A percentile compares a stretch with the other conserved stretches of the same genome.
These are phyloP conservation scores for Flaveria linearis DNA, from an alignment of 129 eudicot species.

Conservation along the genomic window DNA sequence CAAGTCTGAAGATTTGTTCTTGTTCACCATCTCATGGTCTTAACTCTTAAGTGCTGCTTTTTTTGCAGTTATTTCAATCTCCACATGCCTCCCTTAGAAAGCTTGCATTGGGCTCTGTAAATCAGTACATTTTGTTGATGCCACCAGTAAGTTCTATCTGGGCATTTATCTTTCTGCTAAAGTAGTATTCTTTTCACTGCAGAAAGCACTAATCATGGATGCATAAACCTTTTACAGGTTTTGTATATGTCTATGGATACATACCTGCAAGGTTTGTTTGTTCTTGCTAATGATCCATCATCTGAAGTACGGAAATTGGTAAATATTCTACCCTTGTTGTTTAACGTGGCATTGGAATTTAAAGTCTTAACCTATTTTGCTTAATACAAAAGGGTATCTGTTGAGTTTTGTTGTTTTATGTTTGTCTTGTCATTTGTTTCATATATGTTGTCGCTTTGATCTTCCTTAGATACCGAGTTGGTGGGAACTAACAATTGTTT, in stretches of 20 bases:
- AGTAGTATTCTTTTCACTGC: slow-evolving; percentile 19
- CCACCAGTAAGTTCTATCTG: slow-evolving; percentile 66
- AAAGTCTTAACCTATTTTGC: not conserved
- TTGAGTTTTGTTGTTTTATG: not conserved
- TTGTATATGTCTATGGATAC: slow-evolving; percentile 78
- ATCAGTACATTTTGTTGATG: slow-evolving; percentile 93
- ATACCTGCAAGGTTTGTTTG: slow-evolving; percentile 91
- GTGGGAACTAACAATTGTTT: not conserved
- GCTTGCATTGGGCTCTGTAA: slow-evolving; percentile 81
- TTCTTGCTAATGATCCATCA: slow-evolving; percentile 86
- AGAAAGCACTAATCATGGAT: slow-evolving; percentile 14
- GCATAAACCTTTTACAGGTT: slow-evolving; percentile 46
- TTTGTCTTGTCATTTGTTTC: not conserved
- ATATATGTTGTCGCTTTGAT: not conserved
- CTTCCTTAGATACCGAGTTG: not conserved
- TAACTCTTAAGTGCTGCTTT: slow-evolving; percentile 14
- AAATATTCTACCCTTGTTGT: slow-evolving; percentile 29
- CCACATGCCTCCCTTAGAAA: slow-evolving; percentile 76
- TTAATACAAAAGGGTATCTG: slow-evolving; percentile 3
- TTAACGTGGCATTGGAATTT: not conserved
- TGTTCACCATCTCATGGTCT: not conserved
- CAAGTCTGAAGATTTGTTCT: not conserved
- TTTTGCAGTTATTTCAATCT: slow-evolving; percentile 80
- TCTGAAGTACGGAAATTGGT: slow-evolving; percentile 98
- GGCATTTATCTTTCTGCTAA: slow-evolving; percentile 21